phyloP scores from a whole-genome alignment of 768 basidiomycete genomes.

The Hebeloma cylindrosporum region DNA sequence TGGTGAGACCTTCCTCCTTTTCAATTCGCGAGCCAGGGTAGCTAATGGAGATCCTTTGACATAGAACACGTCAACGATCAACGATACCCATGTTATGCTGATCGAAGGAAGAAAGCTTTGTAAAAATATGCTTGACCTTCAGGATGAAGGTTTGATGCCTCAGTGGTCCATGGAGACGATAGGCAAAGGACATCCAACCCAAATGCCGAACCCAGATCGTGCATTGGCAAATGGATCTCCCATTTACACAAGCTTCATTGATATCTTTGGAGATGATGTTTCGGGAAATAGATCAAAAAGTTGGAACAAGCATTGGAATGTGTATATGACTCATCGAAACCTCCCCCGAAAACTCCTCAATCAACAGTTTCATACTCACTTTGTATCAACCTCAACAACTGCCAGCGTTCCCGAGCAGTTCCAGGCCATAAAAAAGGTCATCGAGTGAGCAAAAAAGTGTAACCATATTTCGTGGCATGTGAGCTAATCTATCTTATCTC shows the following conservation, averaged over 20 bases:
- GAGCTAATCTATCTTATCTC: no score
- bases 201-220: conserved; percentile 36
- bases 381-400: conserved; percentile 38
- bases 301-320: conserved; percentile 47
- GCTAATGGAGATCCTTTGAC: no score
- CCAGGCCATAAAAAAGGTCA: conserved; percentile 27
- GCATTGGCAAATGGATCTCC: conserved; percentile 29
- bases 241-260: conserved; percentile 31
- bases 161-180: no score
- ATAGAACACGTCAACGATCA: no score
- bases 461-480: not conserved
- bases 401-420: conserved; percentile 40
- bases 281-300: conserved; percentile 45
- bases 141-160: no score
- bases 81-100: no score
- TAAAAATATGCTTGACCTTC: no score
- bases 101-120: no score
- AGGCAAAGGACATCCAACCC: no score
- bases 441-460: conserved; percentile 29
- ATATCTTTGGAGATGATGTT: conserved; percentile 41
- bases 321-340: conserved; percentile 37
- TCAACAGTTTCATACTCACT: conserved; percentile 38
- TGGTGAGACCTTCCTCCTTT: no score
- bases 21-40: no score
- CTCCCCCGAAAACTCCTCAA: conserved; percentile 35